phyloP scores from a whole-genome alignment of 225 moss, liverwort and hornwort genomes.

The Thuidium tamariscinum region DNA sequence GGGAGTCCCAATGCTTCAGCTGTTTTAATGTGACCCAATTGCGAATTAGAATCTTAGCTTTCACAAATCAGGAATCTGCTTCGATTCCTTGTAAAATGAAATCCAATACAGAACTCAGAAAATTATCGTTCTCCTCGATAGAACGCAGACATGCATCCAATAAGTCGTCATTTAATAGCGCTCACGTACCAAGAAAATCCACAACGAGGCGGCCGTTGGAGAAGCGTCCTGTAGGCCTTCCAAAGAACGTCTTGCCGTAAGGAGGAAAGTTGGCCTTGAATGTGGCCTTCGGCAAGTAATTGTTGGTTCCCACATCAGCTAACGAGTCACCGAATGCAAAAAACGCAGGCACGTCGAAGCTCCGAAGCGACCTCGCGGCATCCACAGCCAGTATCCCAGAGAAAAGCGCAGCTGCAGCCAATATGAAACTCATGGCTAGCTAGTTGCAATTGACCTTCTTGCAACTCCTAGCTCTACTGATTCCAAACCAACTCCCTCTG shows the following conservation, averaged over 20 bases:
- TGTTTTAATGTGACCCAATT: not conserved
- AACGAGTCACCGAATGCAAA: conserved; percentile 18
- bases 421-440: not conserved
- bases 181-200: conserved; percentile 1
- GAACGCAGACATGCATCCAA: not conserved
- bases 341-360: conserved; percentile 3
- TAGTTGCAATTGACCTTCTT: not conserved
- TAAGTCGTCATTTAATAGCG: too few species aligned
- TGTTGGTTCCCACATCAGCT: conserved; percentile 19
- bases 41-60: not conserved
- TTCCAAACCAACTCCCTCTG: not conserved
- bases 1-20: conserved; percentile 30
- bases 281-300: not conserved
- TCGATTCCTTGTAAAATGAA: not conserved
- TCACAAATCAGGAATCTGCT: not conserved
- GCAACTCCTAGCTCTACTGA: too few species aligned
- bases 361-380: not conserved
- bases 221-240: conserved; percentile 13
- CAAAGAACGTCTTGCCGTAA: conserved; percentile 19
- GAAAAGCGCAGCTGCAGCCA: not conserved
- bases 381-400: not conserved
- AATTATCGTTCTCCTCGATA: not conserved
- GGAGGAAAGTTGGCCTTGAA: conserved; percentile 3
- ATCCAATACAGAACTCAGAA: too few species aligned
- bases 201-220: conserved; percentile 11